These are phyloP conservation scores for Skeletonema menzelii DNA, from an alignment of 108 stramenopile genomes.

Conservation along the genomic window DNA sequence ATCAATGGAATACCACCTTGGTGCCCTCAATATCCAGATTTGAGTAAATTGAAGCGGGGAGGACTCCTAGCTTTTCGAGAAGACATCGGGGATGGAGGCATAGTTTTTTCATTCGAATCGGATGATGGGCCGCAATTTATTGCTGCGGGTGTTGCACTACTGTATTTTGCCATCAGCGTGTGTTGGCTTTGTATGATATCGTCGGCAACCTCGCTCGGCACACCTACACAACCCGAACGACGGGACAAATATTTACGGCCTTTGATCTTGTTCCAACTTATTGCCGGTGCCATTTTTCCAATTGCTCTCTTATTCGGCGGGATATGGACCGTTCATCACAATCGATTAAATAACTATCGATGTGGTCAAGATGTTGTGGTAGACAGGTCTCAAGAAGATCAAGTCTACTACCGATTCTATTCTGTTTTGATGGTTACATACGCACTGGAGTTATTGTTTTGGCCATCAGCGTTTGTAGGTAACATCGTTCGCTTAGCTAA, in stretches of 20 bases:
- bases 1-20: conserved; percentile 1
- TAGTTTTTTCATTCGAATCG: background rate
- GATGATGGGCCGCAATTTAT: background rate
- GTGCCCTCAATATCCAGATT: conserved; percentile 9
- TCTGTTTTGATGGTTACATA: background rate
- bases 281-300: background rate
- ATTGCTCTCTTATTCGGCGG: background rate
- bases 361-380: background rate
- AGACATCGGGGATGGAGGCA: too few relatives aligned
- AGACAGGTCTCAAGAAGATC: background rate
- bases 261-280: background rate
- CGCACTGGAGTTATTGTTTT: background rate
- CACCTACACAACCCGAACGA: background rate
- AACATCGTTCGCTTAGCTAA: background rate
- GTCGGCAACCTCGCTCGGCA: background rate
- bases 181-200: background rate
- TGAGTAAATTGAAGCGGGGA: too few relatives aligned
- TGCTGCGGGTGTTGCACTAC: background rate
- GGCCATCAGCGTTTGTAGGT: background rate
- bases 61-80: too few relatives aligned
- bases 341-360: background rate
- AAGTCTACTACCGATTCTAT: background rate
- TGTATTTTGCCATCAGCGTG: background rate
- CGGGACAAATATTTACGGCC: background rate
- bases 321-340: background rate